Conservation (phyloP, 768 basidiomycete genomes). For the Pleurotus cornucopiae region DNA sequence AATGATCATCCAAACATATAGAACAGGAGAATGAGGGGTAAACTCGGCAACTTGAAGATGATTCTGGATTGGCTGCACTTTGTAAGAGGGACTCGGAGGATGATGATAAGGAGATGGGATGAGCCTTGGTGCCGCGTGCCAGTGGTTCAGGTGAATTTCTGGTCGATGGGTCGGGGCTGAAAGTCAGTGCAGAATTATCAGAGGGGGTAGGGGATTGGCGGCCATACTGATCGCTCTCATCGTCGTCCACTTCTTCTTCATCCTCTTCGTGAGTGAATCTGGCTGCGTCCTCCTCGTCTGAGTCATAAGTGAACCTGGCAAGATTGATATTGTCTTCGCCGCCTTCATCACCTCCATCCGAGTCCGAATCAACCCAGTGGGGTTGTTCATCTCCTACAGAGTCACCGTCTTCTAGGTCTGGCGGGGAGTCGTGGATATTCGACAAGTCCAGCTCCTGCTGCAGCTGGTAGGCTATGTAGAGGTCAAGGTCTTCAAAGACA, state of each 20-base stretch:
- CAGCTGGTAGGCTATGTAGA: conserved; percentile 1
- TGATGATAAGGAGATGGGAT: conserved; percentile 7
- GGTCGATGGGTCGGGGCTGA: not conserved
- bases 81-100: conserved; percentile 16
- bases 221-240: conserved; percentile 20
- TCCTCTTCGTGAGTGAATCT: not conserved
- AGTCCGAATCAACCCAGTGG: not conserved
- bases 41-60: conserved; percentile 32
- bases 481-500: not conserved
- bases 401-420: too few relatives aligned
- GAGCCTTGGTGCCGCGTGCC: not conserved
- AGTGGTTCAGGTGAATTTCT: not conserved
- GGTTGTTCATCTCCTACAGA: too few relatives aligned
- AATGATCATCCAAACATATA: conserved; percentile 43
- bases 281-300: not conserved
- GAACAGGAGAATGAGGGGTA: conserved; percentile 39
- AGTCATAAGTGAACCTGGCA: not conserved
- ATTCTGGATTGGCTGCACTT: conserved; percentile 16
- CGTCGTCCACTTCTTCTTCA: conserved; percentile 30
- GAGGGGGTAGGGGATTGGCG: conserved; percentile 8
- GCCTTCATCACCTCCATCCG: not conserved
- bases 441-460: conserved; percentile 2
- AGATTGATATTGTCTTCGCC: not conserved
- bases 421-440: too few relatives aligned
- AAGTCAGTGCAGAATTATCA: not conserved